Conservation (phyloP, 2,329 filamentous ascomycete genomes). For the Fusarium palustre region DNA sequence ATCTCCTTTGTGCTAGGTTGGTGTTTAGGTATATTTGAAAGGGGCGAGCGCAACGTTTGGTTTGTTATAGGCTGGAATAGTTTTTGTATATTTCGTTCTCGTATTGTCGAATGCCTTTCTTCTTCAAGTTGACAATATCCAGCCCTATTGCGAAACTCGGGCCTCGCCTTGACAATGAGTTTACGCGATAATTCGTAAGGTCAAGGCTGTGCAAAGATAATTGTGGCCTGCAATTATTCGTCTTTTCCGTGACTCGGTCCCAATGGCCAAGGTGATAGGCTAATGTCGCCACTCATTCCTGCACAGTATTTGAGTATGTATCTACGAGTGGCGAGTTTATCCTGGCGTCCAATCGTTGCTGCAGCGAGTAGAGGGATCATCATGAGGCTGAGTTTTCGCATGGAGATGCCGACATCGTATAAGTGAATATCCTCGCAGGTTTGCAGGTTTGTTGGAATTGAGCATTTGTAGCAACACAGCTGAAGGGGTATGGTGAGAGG, state of each 20-base stretch:
- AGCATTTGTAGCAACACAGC: not conserved
- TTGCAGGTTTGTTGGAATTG: not conserved
- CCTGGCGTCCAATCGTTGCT: slow-evolving; percentile 6
- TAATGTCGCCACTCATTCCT: not conserved
- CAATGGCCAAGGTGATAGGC: slow-evolving; percentile 1
- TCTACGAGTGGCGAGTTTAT: slow-evolving; percentile 5
- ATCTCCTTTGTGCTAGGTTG: not conserved
- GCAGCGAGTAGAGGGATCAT: not conserved
- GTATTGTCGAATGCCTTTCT: not conserved
- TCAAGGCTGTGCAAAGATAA: slow-evolving; percentile 5
- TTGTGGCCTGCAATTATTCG: not conserved
- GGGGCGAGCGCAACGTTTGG: not conserved
- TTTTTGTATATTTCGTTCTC: slow-evolving; percentile 2
- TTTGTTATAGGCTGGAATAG: not conserved
- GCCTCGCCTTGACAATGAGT: not conserved
- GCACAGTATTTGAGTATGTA: not conserved
- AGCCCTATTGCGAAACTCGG: not conserved
- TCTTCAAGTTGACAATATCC: not conserved
- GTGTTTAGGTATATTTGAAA: slow-evolving; percentile 18
- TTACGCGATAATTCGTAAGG: slow-evolving; percentile 7
- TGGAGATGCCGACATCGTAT: not conserved
- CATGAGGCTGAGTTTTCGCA: slow-evolving; percentile 7
- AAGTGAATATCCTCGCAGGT: slow-evolving; percentile 1
- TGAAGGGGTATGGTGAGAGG: not conserved
- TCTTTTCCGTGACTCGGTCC: not conserved